Conservation (phyloP, 352 stramenopile species). For the Pythium vanterpoolii region DNA sequence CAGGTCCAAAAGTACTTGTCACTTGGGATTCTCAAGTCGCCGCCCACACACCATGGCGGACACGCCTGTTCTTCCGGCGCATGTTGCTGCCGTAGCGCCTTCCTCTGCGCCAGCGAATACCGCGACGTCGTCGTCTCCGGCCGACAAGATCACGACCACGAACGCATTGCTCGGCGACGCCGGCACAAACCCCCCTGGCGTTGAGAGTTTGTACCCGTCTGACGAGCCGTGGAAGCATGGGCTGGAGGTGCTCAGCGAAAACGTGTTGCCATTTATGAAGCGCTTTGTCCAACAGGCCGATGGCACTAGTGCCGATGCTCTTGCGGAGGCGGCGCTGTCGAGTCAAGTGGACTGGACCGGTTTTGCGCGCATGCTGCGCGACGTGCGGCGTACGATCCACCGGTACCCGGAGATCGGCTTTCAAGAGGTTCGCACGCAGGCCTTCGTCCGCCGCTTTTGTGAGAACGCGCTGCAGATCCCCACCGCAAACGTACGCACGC, state of each 20-base stretch:
- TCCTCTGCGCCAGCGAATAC: no score
- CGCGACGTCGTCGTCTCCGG: no score
- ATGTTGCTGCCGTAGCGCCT: no score
- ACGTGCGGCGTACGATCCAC: slow-evolving; percentile 86
- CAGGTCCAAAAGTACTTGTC: no score
- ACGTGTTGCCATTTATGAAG: slow-evolving; percentile 60
- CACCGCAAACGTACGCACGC: slow-evolving; percentile 61
- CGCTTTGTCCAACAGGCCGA: slow-evolving; percentile 41
- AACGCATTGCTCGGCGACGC: no score
- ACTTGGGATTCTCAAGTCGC: no score
- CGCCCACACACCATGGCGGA: no score
- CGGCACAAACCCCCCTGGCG: no score
- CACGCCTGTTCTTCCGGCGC: no score
- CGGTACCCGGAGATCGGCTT: slow-evolving; percentile 91
- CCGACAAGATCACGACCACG: no score
- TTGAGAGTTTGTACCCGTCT: slow-evolving; percentile 53
- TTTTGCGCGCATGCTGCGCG: slow-evolving; percentile 65
- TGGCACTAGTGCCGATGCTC: not conserved
- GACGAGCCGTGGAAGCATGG: slow-evolving; percentile 75
- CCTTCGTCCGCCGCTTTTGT: slow-evolving; percentile 81
- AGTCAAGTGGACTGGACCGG: slow-evolving; percentile 55
- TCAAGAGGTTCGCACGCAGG: slow-evolving; percentile 85
- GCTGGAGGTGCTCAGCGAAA: slow-evolving; percentile 39
- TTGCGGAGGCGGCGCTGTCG: slow-evolving; percentile 7
- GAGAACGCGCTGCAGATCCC: slow-evolving; percentile 77